A percentile compares a stretch with the other conserved stretches of the same genome.
phyloP scores from a whole-genome alignment of 73 alveolate species.

The Blepharisma japonicum region DNA sequence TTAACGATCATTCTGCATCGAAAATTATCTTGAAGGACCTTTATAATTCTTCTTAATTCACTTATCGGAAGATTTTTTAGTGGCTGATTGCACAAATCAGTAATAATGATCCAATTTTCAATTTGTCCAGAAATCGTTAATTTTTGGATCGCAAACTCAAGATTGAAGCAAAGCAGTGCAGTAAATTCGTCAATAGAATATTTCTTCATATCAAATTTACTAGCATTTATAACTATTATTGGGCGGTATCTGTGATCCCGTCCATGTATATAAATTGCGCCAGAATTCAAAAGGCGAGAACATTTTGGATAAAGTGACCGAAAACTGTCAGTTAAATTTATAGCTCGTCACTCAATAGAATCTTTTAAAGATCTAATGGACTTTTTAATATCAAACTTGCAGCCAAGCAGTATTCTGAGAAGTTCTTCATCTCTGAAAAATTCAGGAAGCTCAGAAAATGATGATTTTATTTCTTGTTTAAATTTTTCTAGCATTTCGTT shows the following conservation, averaged over 20 bases:
- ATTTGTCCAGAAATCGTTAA: neutral
- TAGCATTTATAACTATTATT: conserved; percentile 40
- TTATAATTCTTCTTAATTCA: conserved; percentile 36
- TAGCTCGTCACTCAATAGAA: neutral
- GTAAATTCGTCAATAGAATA: neutral
- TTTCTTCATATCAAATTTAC: conserved; percentile 22
- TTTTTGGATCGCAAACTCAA: neutral
- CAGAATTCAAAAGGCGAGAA: conserved; percentile 9
- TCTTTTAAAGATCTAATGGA: neutral
- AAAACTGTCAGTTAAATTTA: neutral
- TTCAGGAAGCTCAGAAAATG: neutral
- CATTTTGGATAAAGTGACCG: neutral
- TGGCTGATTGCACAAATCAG: conserved; percentile 44
- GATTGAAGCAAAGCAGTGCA: neutral
- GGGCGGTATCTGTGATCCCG: conserved; percentile 49
- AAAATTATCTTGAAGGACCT: conserved; percentile 40
- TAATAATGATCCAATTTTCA: conserved; percentile 39
- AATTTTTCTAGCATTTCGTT: neutral
- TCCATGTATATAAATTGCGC: conserved; percentile 53
- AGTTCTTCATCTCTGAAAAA: neutral
- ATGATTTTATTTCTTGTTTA: neutral
- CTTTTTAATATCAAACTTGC: neutral
- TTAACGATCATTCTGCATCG: conserved; percentile 47
- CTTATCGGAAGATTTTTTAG: conserved; percentile 38
- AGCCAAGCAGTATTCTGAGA: neutral